phyloP scores from a whole-genome alignment of 306 rosid species.

The Pterocarpus macrocarpus region DNA sequence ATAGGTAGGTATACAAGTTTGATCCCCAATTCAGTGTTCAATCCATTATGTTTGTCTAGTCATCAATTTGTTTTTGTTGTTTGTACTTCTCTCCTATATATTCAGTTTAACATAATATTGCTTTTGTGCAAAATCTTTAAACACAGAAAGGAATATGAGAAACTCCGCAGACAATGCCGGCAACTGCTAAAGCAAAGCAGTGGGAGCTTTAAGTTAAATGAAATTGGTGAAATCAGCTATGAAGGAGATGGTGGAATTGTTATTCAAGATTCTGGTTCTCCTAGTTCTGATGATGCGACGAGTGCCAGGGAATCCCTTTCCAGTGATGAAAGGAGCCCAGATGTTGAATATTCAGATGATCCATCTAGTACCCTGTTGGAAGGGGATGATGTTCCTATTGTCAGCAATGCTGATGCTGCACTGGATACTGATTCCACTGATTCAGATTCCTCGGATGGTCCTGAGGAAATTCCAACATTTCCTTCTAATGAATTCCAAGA shows the following conservation, averaged over 20 bases:
- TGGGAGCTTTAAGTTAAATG: conserved; percentile 70
- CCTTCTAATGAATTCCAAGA: conserved; percentile 66
- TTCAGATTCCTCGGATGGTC: conserved; percentile 86
- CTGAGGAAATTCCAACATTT: conserved; percentile 78
- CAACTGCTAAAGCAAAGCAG: conserved; percentile 64
- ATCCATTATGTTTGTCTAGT: conserved; percentile 22
- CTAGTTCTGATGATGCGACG: conserved; percentile 92
- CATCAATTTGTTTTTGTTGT: conserved; percentile 22
- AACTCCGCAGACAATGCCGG: conserved; percentile 82
- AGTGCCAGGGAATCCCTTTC: conserved; percentile 95
- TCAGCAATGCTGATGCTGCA: conserved; percentile 66
- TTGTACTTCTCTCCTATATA: conserved; percentile 20
- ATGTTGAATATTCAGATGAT: conserved; percentile 70
- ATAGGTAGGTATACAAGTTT: conserved; percentile 65
- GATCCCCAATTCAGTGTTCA: conserved; percentile 30
- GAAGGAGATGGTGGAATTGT: conserved; percentile 65
- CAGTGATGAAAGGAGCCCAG: conserved; percentile 81
- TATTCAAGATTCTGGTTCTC: conserved; percentile 75
- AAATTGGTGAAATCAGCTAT: conserved; percentile 59
- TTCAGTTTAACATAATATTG: conserved; percentile 40
- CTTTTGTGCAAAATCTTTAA: conserved; percentile 40
- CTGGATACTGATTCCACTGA: conserved; percentile 81
- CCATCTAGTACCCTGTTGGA: conserved; percentile 75
- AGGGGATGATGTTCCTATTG: conserved; percentile 67
- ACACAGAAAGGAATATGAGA: conserved; percentile 89